These are phyloP conservation scores for Calonectria hawksworthii DNA, from an alignment of 2,329 filamentous ascomycete genomes.

Conservation along the genomic window DNA sequence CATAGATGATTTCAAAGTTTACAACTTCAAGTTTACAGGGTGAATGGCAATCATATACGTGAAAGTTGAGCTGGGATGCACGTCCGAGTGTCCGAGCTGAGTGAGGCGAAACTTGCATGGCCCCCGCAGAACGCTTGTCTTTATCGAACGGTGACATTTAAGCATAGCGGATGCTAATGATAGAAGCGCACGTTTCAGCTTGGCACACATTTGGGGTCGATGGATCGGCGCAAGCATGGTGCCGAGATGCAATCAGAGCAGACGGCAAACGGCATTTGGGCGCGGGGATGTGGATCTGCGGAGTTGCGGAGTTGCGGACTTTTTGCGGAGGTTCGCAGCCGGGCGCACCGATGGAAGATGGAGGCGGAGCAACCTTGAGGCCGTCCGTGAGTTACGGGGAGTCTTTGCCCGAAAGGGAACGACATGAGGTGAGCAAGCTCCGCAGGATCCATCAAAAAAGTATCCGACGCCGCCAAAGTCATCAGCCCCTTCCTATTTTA, in stretches of 20 bases:
- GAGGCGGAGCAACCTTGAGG: slow-evolving; percentile 33
- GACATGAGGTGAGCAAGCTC: neutral
- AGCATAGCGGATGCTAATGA: neutral
- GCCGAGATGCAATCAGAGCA: neutral
- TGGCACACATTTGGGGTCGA: neutral
- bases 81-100: neutral
- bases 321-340: slow-evolving; percentile 35
- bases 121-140: neutral
- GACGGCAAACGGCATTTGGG: slow-evolving; percentile 8
- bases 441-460: slow-evolving; percentile 16
- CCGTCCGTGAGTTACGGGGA: slow-evolving; percentile 25
- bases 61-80: neutral
- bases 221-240: slow-evolving; percentile 15
- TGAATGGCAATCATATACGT: neutral
- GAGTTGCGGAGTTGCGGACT: slow-evolving; percentile 50
- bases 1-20: slow-evolving; percentile 14
- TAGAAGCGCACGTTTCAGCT: neutral
- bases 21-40: neutral
- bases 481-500: neutral
- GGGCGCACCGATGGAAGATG: slow-evolving; percentile 5
- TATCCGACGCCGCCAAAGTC: neutral
- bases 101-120: neutral
- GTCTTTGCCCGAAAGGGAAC: neutral
- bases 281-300: slow-evolving; percentile 33
- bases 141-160: neutral